phyloP scores from a whole-genome alignment of 1,284 basidiomycete species.

The Agaricales sp. region DNA sequence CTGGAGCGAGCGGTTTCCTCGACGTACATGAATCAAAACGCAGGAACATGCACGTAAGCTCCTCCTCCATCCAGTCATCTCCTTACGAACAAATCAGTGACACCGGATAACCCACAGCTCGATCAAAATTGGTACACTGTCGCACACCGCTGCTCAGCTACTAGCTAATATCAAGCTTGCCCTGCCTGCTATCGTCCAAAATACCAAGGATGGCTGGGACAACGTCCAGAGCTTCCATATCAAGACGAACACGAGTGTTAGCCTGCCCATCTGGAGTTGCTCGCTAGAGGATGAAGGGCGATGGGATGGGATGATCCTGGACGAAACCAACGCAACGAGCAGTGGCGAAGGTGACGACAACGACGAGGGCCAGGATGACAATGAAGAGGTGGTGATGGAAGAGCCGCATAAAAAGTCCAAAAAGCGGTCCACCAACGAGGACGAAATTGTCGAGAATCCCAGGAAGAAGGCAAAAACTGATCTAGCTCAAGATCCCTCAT shows the following conservation, averaged over 20 bases:
- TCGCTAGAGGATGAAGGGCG: conserved; percentile 50
- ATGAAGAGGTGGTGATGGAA: conserved; percentile 17
- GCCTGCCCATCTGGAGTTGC: conserved; percentile 86
- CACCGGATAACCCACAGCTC: conserved; percentile 36
- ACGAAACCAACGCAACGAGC: conserved; percentile 14
- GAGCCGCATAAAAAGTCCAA: conserved; percentile 26
- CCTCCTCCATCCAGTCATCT: conserved; percentile 1
- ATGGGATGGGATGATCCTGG: conserved; percentile 45
- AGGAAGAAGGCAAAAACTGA: conserved; percentile 14
- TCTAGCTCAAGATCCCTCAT: not conserved
- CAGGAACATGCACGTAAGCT: conserved; percentile 83
- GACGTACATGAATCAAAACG: conserved; percentile 90
- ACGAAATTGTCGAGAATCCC: conserved; percentile 23
- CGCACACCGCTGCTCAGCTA: conserved; percentile 66
- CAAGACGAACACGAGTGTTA: conserved; percentile 82
- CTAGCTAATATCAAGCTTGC: conserved; percentile 74
- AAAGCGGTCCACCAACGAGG: conserved; percentile 28
- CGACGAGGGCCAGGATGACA: conserved; percentile 18
- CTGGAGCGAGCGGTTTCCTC: conserved; percentile 85
- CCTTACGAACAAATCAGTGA: not conserved
- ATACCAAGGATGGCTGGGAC: conserved; percentile 79
- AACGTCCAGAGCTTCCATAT: conserved; percentile 87
- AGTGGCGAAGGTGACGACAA: conserved; percentile 21
- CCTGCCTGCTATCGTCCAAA: conserved; percentile 66
- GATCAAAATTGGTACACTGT: conserved; percentile 75